Base-by-base conservation (phyloP, 176 grass and related monocot species). In the Triticum timopheevii region DNA sequence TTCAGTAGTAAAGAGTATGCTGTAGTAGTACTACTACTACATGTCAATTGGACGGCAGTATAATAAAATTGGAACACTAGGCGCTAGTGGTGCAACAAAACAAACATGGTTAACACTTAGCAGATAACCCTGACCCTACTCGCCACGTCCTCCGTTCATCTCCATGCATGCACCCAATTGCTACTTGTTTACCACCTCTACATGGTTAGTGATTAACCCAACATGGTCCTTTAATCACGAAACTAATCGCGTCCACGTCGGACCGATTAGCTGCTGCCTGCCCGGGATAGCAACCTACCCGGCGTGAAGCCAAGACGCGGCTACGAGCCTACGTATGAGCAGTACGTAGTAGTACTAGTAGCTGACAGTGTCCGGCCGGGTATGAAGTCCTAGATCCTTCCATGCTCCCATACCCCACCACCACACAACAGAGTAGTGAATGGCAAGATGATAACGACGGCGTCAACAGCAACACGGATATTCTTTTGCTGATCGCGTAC, bases 181-280 rank as follows among this genome's bases (percentile, higher is more conserved):
- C 52, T 77, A 25, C 76, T 85, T 52, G 31, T 4, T 76, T 66
- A 85, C 19, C 11, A 44, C 9, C 25, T 5, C 42, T 7, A 22
- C 16, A 28, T 19, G 16, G 61, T 76, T 17, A 65, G 19, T 22
- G 35, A 31, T 38, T 44, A 76, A 20, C 6, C 24, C 7, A 11
- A 10, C 31, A 64, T 64, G n/a, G 13, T 28, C 61, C 13, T 31
- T 10, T 34, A 38, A 19, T 2, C n/a, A 31, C 28, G 77, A 65
- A 78, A 82, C 86, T 77, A 78, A 78, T 82, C n/a, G 8, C 9
- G 0, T 71, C 86, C 86, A 85, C 86, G 90, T 88, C 64, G 78
- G 86, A 85, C 12, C 35, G 75, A 36, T 40, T 82, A 33, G 78
- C 15, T 24, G 6, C 50, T 54, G 50, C 50, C 50, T 19, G 17